phyloP scores from a whole-genome alignment of 2,329 filamentous ascomycete genomes.

The Aureobasidium pullulans region DNA sequence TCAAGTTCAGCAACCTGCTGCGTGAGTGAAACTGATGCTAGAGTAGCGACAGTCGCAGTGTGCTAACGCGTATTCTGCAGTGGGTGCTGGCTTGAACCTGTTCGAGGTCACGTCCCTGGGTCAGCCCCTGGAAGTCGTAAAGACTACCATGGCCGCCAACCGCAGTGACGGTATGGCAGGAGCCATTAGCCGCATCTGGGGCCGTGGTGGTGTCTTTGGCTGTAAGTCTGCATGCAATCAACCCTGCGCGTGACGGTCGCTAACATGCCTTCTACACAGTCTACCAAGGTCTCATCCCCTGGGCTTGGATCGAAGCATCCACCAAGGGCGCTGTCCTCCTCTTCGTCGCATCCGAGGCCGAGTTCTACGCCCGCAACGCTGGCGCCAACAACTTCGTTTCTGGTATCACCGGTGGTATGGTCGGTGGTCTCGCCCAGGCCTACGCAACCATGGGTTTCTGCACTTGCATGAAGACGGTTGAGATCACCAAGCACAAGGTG shows the following conservation, averaged over 20 bases:
- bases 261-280: conserved; percentile 48
- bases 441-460: conserved; percentile 99
- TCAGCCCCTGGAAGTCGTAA: conserved; percentile 92
- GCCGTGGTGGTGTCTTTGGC: conserved; percentile 83
- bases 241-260: neutral
- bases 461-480: conserved; percentile 99
- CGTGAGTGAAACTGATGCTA: conserved; percentile 39
- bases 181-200: conserved; percentile 83
- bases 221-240: conserved; percentile 56
- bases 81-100: conserved; percentile 89
- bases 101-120: conserved; percentile 75
- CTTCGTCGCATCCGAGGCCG: conserved; percentile 97
- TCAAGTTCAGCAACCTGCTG: conserved; percentile 99
- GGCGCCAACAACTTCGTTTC: conserved; percentile 81
- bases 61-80: conserved; percentile 27
- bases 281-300: conserved; percentile 98
- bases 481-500: conserved; percentile 98
- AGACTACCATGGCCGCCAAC: conserved; percentile 99
- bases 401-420: conserved; percentile 86
- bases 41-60: neutral
- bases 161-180: conserved; percentile 77
- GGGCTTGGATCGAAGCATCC: conserved; percentile 99
- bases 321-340: conserved; percentile 98
- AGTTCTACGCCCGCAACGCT: conserved; percentile 74
- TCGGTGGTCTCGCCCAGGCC: conserved; percentile 90